These are phyloP conservation scores for Colletotrichum musae DNA, from an alignment of 2,329 filamentous ascomycete genomes.

Conservation along the genomic window DNA sequence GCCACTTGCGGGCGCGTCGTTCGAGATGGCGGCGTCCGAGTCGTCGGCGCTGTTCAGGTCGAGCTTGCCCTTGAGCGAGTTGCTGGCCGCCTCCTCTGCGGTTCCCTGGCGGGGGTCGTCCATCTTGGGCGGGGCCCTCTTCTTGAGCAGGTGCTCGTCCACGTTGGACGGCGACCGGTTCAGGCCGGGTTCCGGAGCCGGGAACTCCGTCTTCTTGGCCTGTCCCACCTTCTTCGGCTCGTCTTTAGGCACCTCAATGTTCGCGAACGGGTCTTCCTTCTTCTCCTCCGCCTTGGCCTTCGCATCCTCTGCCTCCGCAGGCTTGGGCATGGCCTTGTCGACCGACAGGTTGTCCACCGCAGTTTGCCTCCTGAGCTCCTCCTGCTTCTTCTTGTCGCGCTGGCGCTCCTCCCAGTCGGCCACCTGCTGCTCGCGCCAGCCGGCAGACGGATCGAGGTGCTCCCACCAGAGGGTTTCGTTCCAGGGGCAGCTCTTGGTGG, in stretches of 20 bases:
- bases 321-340: constrained; percentile 17
- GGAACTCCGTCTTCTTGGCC: constrained; percentile 41
- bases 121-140: constrained; percentile 36
- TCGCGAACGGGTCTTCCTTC: constrained; percentile 28
- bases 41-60: constrained; percentile 42
- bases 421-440: constrained; percentile 60
- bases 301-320: background rate
- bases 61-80: constrained; percentile 45
- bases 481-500: constrained; percentile 64
- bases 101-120: constrained; percentile 39
- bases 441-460: constrained; percentile 61
- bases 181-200: constrained; percentile 31
- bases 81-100: constrained; percentile 39
- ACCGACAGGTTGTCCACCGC: constrained; percentile 17
- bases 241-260: constrained; percentile 31
- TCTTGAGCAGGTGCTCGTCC: constrained; percentile 37
- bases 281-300: constrained; percentile 16
- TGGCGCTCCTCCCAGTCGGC: constrained; percentile 61
- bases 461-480: constrained; percentile 66
- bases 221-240: constrained; percentile 28
- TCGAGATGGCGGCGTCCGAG: constrained; percentile 39
- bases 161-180: constrained; percentile 36
- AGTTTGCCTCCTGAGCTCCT: constrained; percentile 43
- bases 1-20: constrained; percentile 40
- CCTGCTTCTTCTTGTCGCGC: constrained; percentile 48